A percentile compares a stretch with the other conserved stretches of the same genome.
Evolutionary conservation across 495 filamentous ascomycete genomes (phyloP).

Genomic region (Aspergillus mulundensis): DNA sequence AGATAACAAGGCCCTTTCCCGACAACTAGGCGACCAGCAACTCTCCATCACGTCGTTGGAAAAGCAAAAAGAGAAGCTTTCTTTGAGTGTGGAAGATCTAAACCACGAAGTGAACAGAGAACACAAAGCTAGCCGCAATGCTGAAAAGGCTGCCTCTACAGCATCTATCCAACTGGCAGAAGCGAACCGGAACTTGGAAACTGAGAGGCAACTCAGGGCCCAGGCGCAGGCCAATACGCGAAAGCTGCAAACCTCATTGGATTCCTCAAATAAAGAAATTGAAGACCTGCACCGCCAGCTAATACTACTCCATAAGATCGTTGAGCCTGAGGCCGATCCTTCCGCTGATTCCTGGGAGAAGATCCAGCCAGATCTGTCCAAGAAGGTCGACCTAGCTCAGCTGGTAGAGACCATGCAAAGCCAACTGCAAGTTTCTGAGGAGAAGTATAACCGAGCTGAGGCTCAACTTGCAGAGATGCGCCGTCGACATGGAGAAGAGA

Average conservation of each 20-base stretch:
- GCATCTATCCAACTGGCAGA: constrained; percentile 82
- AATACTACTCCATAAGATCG: constrained; percentile 76
- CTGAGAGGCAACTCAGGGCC: constrained; percentile 76
- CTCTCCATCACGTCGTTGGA: constrained; percentile 80
- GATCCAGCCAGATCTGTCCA: constrained; percentile 53
- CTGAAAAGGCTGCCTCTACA: constrained; percentile 85
- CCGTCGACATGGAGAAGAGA: constrained; percentile 63
- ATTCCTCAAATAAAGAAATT: constrained; percentile 73
- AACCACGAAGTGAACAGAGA: constrained; percentile 90
- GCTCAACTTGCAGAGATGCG: constrained; percentile 77
- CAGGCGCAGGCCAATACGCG: constrained; percentile 86
- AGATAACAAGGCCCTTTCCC: constrained; percentile 71
- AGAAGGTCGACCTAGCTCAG: constrained; percentile 77
- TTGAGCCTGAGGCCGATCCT: constrained; percentile 71
- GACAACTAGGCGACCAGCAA: constrained; percentile 85
- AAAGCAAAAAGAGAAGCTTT: constrained; percentile 93
- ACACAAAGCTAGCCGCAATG: constrained; percentile 84
- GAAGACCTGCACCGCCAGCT: constrained; percentile 74
- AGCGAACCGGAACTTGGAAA: constrained; percentile 82
- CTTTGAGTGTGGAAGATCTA: constrained; percentile 83
- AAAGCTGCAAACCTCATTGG: constrained; percentile 71
- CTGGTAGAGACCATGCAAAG: constrained; percentile 86
- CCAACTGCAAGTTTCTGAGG: constrained; percentile 78
- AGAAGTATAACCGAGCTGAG: constrained; percentile 79
- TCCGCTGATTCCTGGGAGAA: constrained; percentile 58